Evolutionary conservation across 768 basidiomycete genomes (phyloP).

Genomic region (Podaxis sp.): DNA sequence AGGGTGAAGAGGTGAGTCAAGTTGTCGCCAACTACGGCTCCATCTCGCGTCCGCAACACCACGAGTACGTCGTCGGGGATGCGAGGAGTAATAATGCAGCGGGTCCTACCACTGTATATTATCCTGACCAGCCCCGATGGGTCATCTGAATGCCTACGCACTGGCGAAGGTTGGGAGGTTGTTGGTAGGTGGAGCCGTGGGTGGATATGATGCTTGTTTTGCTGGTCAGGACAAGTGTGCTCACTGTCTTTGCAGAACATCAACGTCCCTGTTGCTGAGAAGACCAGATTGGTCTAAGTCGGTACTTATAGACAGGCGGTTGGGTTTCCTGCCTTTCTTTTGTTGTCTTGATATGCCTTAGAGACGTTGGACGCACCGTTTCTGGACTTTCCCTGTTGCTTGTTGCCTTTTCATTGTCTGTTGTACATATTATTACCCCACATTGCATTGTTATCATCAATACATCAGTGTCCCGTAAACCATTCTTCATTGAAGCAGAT

Average conservation of each 20-base stretch:
- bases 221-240: conserved; percentile 4
- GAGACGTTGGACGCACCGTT: conserved; percentile 7
- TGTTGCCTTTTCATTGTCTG: background rate
- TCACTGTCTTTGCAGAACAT: conserved; percentile 23
- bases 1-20: conserved; percentile 52
- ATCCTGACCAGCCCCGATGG: conserved; percentile 37
- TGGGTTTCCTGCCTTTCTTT: background rate
- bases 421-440: background rate
- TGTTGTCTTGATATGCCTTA: background rate
- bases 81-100: conserved; percentile 18
- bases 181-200: background rate
- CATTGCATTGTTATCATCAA: background rate
- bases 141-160: conserved; percentile 26
- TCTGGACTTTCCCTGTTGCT: background rate
- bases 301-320: background rate
- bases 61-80: conserved; percentile 18
- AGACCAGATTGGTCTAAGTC: conserved; percentile 27
- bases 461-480: background rate
- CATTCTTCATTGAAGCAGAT: too few relatives aligned
- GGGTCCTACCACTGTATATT: conserved; percentile 23
- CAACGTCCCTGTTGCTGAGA: conserved; percentile 25
- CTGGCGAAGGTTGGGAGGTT: conserved; percentile 1
- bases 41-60: conserved; percentile 25
- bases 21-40: conserved; percentile 38
- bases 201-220: conserved; percentile 9